Evolutionary conservation across 1,284 basidiomycete genomes (phyloP).

Genomic region (Somion occarium): DNA sequence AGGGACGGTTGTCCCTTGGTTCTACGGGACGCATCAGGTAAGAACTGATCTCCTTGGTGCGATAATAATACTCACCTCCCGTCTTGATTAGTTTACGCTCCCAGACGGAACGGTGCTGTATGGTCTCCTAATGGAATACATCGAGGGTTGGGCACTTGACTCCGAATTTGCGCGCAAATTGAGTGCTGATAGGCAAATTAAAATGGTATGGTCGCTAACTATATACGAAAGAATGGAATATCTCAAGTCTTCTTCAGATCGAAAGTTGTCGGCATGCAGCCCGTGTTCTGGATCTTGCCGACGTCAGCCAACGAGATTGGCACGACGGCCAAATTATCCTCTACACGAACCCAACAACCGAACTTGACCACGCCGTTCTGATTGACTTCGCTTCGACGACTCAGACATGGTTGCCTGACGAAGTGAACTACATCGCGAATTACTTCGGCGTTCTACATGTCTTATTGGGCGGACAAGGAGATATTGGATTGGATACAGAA

Average conservation of each 20-base stretch:
- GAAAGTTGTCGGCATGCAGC: slow-evolving; percentile 7
- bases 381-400: slow-evolving; percentile 6
- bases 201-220: neutral
- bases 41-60: no score
- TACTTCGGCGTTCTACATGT: slow-evolving; percentile 2
- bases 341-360: slow-evolving; percentile 3
- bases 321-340: slow-evolving; percentile 3
- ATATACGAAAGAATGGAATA: neutral
- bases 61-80: no score
- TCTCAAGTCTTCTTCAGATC: slow-evolving; percentile 3
- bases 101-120: no score
- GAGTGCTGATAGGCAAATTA: slow-evolving; percentile 1
- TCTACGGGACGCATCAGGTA: slow-evolving; percentile 6
- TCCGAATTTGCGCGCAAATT: no score
- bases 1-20: slow-evolving; percentile 7
- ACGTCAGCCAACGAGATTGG: slow-evolving; percentile 5
- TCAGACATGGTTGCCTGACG: neutral
- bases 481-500: neutral
- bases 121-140: no score
- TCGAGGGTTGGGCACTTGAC: no score
- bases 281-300: slow-evolving; percentile 5
- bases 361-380: slow-evolving; percentile 3
- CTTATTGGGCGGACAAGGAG: neutral
- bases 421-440: neutral
- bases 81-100: no score